Evolutionary conservation across 306 rosid genomes (phyloP), one percentile per base, ranked within the genome.

Genomic region (Vigna trinervia): DNA sequence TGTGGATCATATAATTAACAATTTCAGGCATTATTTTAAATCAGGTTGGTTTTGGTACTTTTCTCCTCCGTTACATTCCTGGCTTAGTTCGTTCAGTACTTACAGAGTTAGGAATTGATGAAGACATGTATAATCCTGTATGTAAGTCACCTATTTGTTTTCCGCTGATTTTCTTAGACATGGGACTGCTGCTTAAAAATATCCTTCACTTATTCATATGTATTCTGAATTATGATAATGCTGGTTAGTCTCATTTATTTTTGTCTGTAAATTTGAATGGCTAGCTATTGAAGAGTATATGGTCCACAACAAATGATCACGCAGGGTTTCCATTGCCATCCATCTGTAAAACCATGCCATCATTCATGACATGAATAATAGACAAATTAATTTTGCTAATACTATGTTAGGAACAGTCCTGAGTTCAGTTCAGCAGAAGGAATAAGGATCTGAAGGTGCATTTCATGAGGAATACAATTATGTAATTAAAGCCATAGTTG

Each of bases 121-220:
- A 92, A 82, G 99, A 95, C 83, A 86, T 95, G 99, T 92, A 90
- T 82, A 80, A 87, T 85, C 99, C 97, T 92, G 97, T 93, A 91
- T 85, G 98, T 93, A 87, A 88, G 97, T 93, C 82, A 60, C 80
- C 82, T 80, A 50, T 84, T 67, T 77, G 70, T 72, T 78, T 84
- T 81, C 61, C 75, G 54, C 26, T 78, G 65, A 77, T 74, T 85
- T 71, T 32, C 30, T 69, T 78, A 59, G 77, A 60, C 68, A 63
- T 76, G 66, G 39, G 51, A 60, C 59, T 58, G 4, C 73, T 23
- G 28, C n/a, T 70, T 54, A 69, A 19, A 65, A 46, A 53, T 10
- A 34, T 58, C 11, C 60, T 68, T 73, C 4, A 36, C 69, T 68
- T 26, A 22, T 47, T 52, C 23, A 32, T 69, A 13, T 51, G 53